These are phyloP conservation scores for Suillus tomentosus DNA, from an alignment of 768 basidiomycete species.

Conservation along the genomic window DNA sequence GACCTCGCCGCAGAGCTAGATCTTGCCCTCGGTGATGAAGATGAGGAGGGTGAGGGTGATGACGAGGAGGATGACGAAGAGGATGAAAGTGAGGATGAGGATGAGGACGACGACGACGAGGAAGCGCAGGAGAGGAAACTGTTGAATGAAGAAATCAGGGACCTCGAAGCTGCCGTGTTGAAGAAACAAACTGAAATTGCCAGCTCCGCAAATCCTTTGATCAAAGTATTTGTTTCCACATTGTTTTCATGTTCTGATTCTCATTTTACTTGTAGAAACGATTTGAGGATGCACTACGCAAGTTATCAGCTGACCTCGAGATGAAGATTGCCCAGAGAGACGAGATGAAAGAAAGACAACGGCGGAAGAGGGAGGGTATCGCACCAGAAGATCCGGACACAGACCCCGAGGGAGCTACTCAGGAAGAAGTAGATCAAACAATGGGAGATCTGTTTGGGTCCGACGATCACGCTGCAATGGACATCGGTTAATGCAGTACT, in stretches of 20 bases:
- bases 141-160: slow-evolving; percentile 85
- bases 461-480: slow-evolving; percentile 42
- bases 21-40: slow-evolving; percentile 74
- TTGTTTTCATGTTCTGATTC: neutral
- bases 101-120: slow-evolving; percentile 79
- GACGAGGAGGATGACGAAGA: slow-evolving; percentile 69
- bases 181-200: slow-evolving; percentile 85
- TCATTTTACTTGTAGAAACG: slow-evolving; percentile 60
- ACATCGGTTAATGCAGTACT: slow-evolving; percentile 27
- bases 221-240: slow-evolving; percentile 53
- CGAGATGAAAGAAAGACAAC: slow-evolving; percentile 74
- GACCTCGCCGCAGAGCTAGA: slow-evolving; percentile 89
- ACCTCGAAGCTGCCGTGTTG: slow-evolving; percentile 83
- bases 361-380: slow-evolving; percentile 70
- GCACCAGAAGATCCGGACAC: slow-evolving; percentile 40
- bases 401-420: slow-evolving; percentile 40
- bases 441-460: slow-evolving; percentile 48
- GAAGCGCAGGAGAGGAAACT: slow-evolving; percentile 76
- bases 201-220: slow-evolving; percentile 82
- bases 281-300: slow-evolving; percentile 90
- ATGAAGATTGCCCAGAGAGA: slow-evolving; percentile 81
- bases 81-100: slow-evolving; percentile 44
- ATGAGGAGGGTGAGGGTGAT: slow-evolving; percentile 63
- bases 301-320: slow-evolving; percentile 83
- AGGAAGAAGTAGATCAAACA: slow-evolving; percentile 37